Evolutionary conservation across 352 stramenopile species (phyloP).

Genomic region (Globisporangium spinosum): DNA sequence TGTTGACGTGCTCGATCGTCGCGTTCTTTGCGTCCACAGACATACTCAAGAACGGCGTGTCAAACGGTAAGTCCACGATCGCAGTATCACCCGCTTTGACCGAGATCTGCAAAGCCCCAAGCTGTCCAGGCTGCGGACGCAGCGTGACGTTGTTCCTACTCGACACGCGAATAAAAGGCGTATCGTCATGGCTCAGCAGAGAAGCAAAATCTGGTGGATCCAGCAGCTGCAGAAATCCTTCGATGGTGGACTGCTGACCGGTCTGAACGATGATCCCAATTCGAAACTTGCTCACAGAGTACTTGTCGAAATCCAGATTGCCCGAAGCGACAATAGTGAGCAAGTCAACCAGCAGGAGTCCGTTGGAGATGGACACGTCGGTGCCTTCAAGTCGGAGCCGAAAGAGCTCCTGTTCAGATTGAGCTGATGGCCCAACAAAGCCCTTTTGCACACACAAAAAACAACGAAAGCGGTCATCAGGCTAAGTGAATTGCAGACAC

Average conservation of each 20-base stretch:
- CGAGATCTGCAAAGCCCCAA: conserved; percentile 34
- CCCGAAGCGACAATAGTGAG: conserved; percentile 32
- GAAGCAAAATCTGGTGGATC: background rate
- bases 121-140: conserved; percentile 42
- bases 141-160: conserved; percentile 42
- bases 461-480: background rate
- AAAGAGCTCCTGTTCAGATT: conserved; percentile 39
- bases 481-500: background rate
- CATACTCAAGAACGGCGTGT: conserved; percentile 47
- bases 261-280: conserved; percentile 29
- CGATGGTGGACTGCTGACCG: conserved; percentile 26
- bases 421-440: conserved; percentile 46
- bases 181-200: background rate
- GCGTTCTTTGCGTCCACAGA: conserved; percentile 44
- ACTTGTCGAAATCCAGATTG: conserved; percentile 54
- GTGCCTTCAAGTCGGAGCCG: conserved; percentile 28
- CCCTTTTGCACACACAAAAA: conserved; percentile 21
- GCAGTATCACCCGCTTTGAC: conserved; percentile 30
- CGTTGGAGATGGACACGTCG: conserved; percentile 52
- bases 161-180: conserved; percentile 24
- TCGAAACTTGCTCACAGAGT: conserved; percentile 64
- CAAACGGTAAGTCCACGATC: conserved; percentile 53
- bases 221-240: conserved; percentile 46
- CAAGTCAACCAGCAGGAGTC: conserved; percentile 35
- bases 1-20: conserved; percentile 38